Evolutionary conservation across 148 eudicot genomes (phyloP).

Genomic region (Fallopia convolvulus): DNA sequence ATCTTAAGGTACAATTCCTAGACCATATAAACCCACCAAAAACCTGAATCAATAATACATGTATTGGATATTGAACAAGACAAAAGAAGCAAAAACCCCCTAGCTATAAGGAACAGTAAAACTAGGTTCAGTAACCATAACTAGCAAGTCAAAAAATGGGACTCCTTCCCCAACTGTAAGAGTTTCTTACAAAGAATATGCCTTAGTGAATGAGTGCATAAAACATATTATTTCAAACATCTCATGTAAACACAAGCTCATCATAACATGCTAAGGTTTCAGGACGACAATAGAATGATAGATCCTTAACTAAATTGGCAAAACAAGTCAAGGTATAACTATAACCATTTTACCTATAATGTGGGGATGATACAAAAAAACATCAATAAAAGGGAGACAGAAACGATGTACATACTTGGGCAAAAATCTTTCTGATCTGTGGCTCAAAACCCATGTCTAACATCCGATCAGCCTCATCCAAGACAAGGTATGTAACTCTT

Average conservation of each 20-base stretch:
- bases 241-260: background rate
- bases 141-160: background rate
- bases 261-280: background rate
- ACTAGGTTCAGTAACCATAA: background rate
- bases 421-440: slow-evolving; percentile 79
- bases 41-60: background rate
- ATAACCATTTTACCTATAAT: background rate
- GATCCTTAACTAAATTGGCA: background rate
- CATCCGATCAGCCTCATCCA: slow-evolving; percentile 99
- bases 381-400: background rate
- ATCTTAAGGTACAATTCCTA: background rate
- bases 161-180: too few relatives aligned
- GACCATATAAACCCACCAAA: background rate
- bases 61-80: background rate
- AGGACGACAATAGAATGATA: background rate
- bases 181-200: too few relatives aligned
- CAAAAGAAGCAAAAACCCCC: background rate
- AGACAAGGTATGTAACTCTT: slow-evolving; percentile 90
- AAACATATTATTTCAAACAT: background rate
- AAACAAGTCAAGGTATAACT: background rate
- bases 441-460: slow-evolving; percentile 99
- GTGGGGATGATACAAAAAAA: background rate
- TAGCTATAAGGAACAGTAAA: background rate
- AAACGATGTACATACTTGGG: slow-evolving; percentile 44
- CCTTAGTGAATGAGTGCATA: background rate